phyloP scores from a whole-genome alignment of 805 yeast species.

The Saturnispora silvae region DNA sequence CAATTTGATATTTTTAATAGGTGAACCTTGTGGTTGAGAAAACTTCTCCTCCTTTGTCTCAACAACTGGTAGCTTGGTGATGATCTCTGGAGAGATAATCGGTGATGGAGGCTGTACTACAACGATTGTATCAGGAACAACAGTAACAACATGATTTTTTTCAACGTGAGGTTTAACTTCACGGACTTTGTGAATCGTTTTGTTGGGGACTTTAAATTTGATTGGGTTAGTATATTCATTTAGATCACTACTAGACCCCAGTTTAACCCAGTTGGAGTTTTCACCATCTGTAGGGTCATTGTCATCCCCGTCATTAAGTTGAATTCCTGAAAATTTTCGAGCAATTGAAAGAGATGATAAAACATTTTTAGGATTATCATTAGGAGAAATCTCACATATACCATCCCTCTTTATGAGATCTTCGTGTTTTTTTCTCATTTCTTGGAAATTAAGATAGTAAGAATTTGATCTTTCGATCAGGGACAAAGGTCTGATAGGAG shows the following conservation, averaged over 20 bases:
- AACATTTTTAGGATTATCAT: not conserved
- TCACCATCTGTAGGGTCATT: not conserved
- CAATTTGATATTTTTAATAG: not conserved
- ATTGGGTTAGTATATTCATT: not conserved
- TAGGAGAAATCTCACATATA: constrained; percentile 13
- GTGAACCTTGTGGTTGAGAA: too few relatives aligned
- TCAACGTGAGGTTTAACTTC: not conserved
- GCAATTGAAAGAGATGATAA: constrained; percentile 15
- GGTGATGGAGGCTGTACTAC: too few relatives aligned
- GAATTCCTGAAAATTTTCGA: constrained; percentile 1
- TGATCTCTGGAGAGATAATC: too few relatives aligned
- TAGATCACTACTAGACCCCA: constrained; percentile 2
- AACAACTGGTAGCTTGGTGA: too few relatives aligned
- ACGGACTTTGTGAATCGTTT: not conserved
- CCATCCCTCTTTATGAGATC: constrained; percentile 14
- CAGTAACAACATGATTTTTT: too few relatives aligned
- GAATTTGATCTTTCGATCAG: constrained; percentile 10
- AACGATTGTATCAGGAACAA: too few relatives aligned
- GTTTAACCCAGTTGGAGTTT: constrained; percentile 8
- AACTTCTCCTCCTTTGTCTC: too few relatives aligned
- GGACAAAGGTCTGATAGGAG: not conserved
- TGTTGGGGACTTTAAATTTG: not conserved
- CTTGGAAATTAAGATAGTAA: constrained; percentile 13
- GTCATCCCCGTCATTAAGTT: not conserved
- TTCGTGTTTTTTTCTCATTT: constrained; percentile 16